Percentiles rank a stretch among this genome's conserved stretches.
phyloP scores from a whole-genome alignment of 2,329 filamentous ascomycete species.

The Fusarium sambucinum region DNA sequence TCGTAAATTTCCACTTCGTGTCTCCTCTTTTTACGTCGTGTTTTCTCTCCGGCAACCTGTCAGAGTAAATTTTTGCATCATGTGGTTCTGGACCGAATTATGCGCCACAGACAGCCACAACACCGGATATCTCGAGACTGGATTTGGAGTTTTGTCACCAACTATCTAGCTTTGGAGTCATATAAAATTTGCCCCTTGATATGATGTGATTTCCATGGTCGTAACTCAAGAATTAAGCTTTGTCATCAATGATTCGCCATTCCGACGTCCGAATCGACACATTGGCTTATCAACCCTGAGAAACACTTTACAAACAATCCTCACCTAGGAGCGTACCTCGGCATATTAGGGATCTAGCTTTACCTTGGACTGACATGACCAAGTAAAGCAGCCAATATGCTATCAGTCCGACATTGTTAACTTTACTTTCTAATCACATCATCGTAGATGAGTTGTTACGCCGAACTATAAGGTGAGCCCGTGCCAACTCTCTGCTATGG shows the following conservation, averaged over 20 bases:
- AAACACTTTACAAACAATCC: slow-evolving; percentile 16
- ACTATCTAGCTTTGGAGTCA: not conserved
- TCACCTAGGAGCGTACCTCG: slow-evolving; percentile 12
- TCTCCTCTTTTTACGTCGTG: slow-evolving; percentile 40
- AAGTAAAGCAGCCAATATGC: not conserved
- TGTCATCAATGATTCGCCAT: slow-evolving; percentile 26
- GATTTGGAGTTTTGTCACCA: slow-evolving; percentile 9
- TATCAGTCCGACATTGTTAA: slow-evolving; percentile 21
- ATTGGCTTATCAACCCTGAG: slow-evolving; percentile 13
- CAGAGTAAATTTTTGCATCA: not conserved
- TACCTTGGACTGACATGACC: not conserved
- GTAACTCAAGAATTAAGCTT: not conserved
- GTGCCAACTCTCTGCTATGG: slow-evolving; percentile 4
- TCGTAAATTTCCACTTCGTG: slow-evolving; percentile 6
- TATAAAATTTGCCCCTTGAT: slow-evolving; percentile 4
- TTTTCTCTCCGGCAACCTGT: slow-evolving; percentile 9
- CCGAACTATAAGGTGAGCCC: slow-evolving; percentile 30
- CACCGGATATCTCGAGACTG: not conserved
- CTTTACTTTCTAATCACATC: slow-evolving; percentile 39
- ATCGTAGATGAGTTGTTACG: slow-evolving; percentile 31
- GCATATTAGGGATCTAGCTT: not conserved
- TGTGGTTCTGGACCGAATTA: not conserved
- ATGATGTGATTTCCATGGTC: slow-evolving; percentile 37
- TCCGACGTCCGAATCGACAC: slow-evolving; percentile 38
- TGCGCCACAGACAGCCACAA: slow-evolving; percentile 31